These are phyloP conservation scores for Inonotus obliquus DNA, from an alignment of 1,284 basidiomycete species.

Conservation along the genomic window DNA sequence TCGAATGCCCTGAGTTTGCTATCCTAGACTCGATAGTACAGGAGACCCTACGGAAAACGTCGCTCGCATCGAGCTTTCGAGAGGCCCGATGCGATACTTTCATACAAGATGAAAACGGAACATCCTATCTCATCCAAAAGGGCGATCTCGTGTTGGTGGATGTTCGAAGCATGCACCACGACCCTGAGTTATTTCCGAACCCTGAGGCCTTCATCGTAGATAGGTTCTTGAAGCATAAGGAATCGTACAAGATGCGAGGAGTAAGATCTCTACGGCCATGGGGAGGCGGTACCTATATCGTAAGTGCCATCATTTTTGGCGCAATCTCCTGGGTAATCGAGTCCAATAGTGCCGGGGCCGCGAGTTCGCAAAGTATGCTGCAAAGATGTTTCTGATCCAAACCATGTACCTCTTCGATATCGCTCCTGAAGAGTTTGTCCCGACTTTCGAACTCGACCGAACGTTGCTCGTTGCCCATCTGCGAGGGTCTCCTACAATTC, in stretches of 20 bases:
- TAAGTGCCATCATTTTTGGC: neutral
- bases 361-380: neutral
- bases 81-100: neutral
- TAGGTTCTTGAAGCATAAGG: neutral
- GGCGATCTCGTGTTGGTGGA: neutral
- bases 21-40: neutral
- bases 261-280: neutral
- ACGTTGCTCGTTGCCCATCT: neutral
- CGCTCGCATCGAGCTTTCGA: neutral
- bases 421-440: neutral
- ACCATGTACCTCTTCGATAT: neutral
- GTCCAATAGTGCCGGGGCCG: neutral
- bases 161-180: conserved; percentile 2
- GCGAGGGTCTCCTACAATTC: neutral
- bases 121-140: neutral
- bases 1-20: neutral
- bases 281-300: neutral
- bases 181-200: conserved; percentile 8
- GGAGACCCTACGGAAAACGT: neutral
- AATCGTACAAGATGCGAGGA: neutral
- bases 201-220: conserved; percentile 15
- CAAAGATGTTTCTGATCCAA: neutral
- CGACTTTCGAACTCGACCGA: neutral
- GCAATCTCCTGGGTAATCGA: too few species aligned
- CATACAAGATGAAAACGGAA: neutral